Percentiles rank a stretch among this genome's conserved stretches.
Evolutionary conservation across 371 early-diverging fungal species (phyloP).

Genomic region (Coemansia sp.): DNA sequence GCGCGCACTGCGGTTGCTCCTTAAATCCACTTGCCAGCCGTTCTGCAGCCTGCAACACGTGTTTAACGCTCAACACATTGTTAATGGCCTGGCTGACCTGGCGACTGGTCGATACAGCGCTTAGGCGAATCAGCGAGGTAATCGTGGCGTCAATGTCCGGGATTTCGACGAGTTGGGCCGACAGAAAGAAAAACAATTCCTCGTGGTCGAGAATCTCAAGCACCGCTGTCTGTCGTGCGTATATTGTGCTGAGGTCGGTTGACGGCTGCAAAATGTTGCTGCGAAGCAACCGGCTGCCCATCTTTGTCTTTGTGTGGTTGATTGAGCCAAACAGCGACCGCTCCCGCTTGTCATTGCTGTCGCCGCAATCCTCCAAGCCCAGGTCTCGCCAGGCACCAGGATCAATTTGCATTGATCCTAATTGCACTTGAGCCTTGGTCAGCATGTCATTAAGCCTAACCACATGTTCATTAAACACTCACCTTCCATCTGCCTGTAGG

Average conservation of each 20-base stretch:
- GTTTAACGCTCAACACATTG: constrained; percentile 69
- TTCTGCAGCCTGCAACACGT: constrained; percentile 54
- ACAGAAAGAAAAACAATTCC: constrained; percentile 41
- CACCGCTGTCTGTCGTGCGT: constrained; percentile 38
- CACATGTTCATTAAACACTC: neutral
- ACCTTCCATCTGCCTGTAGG: constrained; percentile 43
- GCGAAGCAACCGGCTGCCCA: constrained; percentile 41
- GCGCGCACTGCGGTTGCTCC: constrained; percentile 33
- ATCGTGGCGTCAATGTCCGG: constrained; percentile 51
- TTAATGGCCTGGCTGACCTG: constrained; percentile 72
- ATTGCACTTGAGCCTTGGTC: neutral
- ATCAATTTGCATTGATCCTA: constrained; percentile 45
- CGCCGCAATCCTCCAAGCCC: constrained; percentile 12
- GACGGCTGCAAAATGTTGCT: constrained; percentile 42
- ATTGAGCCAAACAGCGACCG: constrained; percentile 27
- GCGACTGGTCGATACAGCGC: constrained; percentile 55
- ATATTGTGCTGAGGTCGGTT: constrained; percentile 41
- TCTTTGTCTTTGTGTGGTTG: constrained; percentile 41
- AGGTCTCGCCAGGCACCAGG: constrained; percentile 44
- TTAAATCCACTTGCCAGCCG: constrained; percentile 48
- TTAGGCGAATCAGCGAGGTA: constrained; percentile 54
- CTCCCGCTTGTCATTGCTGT: constrained; percentile 1
- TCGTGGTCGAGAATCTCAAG: constrained; percentile 39
- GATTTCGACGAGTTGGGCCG: constrained; percentile 17
- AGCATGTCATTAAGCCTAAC: neutral